Base-by-base conservation (phyloP, 1,284 basidiomycete species). In the Boletellus deceptivus region DNA sequence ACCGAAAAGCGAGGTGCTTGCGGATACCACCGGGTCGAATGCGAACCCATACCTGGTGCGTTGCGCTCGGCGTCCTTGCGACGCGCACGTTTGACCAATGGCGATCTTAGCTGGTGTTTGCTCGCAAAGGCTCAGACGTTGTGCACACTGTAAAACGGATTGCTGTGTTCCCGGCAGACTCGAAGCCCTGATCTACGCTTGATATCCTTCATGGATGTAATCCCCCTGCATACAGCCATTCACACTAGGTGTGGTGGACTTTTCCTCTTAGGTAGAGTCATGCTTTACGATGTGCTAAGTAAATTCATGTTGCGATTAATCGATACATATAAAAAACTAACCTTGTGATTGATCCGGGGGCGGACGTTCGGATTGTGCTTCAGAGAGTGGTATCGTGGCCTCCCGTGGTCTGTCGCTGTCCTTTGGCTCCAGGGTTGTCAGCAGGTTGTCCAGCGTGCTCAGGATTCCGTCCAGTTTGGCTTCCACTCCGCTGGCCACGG, bases 21-120 rank as follows among this genome's bases (percentile, higher is more conserved):
- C 81, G 17, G 86, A 91, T 70, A 89, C 88, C 33, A 90, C 89
- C 17, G 88, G 87, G 17, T 85, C 80, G 14, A 91, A 83, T 40
- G 89, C 87, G 18, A 91, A 91, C 62, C 89, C 89, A 22, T 91
- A 91, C 71, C 73, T 91, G 72, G 89, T 89, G 56, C 54, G 85
- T 75, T 22, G 36, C 49, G 41, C 14, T 29, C 29, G 9, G 42
- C 6, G 8, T 39, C 20, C 16, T 34, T 14, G 29, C 16, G 13
- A 46, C 17, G 39, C 50, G 48, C 18, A 29, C 13, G 25, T 43
- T 40, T 59, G 38, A 58, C 27, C 20, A 24, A 39, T 4, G 9
- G 11, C 22, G 41, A 36, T 40, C 42, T 14, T 49, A 91, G 89
- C 79, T 91, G 55, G 89, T 91, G n/a, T 91, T 86, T 66, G 83